Base-by-base conservation (phyloP, 179 eudicot genomes). In the Spinacia oleracea region DNA sequence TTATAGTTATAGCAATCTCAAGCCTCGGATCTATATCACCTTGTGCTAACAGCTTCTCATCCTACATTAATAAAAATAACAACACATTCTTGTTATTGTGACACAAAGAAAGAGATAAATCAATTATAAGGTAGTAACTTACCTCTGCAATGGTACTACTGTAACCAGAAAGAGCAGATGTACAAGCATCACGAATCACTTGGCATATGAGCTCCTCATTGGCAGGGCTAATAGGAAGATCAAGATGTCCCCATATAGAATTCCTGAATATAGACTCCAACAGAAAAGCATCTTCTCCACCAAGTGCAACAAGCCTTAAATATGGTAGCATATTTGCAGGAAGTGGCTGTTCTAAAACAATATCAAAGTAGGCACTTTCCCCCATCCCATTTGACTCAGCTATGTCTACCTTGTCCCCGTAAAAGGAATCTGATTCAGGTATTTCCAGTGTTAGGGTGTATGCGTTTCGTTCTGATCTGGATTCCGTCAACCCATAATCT, bases 401-500 rank as follows among this genome's bases (percentile, higher is more conserved):
- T 79, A 96, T 88, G 75, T 96, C 98, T 79, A 96, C 88, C 87
- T 94, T 96, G 90, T 96, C 99, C 48, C 88, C 97, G 31, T 69
- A 91, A 83, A 89, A 92, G 2, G 89, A 85, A 76, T 96, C 98
- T 14, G 95, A 89, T 72, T 92, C 92, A 4, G 97, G 89, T 73
- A 96, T 96, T 80, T 92, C 90, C 43, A 96, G 79, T 9, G 98
- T 96, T 27, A 96, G 70, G 74, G 99, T 96, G 82, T 89, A 94
- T 38, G 91, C 83, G 51, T 89, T 87, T 62, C 97, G 89, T 73
- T 84, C 88, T 76, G 92, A 38, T 65, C 86, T 88, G 46, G 91
- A 78, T 78, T 96, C 99, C 76, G 86, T 83, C 77, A 96, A 96
- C 48, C 99, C 99, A 29, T 96, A 96, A 85, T 94, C 99, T 75